Base-by-base conservation (phyloP, 2,329 filamentous ascomycete species). In the Ophiostoma perfectum region DNA sequence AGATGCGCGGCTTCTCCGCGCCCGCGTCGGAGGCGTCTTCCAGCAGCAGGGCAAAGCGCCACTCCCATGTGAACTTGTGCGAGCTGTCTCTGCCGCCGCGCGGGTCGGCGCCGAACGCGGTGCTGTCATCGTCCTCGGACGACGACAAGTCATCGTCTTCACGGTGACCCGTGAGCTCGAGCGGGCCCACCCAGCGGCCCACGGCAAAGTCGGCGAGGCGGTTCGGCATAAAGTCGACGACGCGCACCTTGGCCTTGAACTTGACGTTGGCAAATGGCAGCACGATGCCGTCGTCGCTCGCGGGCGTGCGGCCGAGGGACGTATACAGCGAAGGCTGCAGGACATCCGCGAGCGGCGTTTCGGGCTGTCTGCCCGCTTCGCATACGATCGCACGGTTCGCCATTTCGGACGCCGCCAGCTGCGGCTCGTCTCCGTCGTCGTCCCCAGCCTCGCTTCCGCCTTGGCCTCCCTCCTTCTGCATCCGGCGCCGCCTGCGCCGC, bases 21-120 rank as follows among this genome's bases (percentile, higher is more conserved):
- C 68, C 71, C 60, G 73, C 76, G 4, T 0, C 84, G 86, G 73
- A 93, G 0, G 85, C 87, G 72, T 93, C 91, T 77, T 96, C 90
- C 0, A 97, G 84, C 12, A 90, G 82, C 38, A 98, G 82, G 36
- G 85, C 86, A 77, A 97, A 97, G 14, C 86, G 84, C 93, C 93
- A 97, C 76, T 95, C 88, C 90, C 92, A 97, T 7, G 76, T 74
- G 12, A 72, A 75, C 5, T 72, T 49, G n/a, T 72, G 74, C 1
- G 70, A 62, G n/a, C 74, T 74, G 63, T 16, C 70, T 39, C 47
- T 41, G 38, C 4, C 12, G 36, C 11, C 27, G 36, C 62, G 60
- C 60, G 38, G 38, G 38, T 60, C 27, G 1, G 38, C n/a, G 14
- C 9, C 41, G 27, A 45, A 64, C 18, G 3, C 41, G n/a, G 12